phyloP scores from a whole-genome alignment of 164 flowering plant genomes.

The Vitis labrusca region DNA sequence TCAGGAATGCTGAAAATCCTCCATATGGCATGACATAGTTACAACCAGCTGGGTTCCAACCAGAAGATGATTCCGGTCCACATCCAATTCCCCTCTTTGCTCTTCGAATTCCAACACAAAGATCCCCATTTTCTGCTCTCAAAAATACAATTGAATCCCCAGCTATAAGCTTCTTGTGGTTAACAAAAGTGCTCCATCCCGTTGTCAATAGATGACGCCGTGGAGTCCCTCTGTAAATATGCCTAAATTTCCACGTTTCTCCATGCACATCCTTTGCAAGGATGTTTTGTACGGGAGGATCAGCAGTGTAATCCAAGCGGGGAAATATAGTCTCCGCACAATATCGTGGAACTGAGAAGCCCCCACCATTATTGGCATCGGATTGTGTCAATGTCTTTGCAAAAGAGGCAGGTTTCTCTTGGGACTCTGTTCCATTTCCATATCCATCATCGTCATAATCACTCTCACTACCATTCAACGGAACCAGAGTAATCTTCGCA shows the following conservation, averaged over 20 bases:
- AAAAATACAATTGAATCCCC: conserved; percentile 71
- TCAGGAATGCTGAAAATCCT: conserved; percentile 36
- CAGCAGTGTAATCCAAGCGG: conserved; percentile 54
- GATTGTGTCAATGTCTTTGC: conserved; percentile 74
- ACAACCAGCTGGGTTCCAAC: conserved; percentile 49
- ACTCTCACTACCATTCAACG: conserved; percentile 22
- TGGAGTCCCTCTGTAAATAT: conserved; percentile 69
- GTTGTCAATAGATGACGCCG: conserved; percentile 67
- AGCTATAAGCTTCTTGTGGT: conserved; percentile 67
- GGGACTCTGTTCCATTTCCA: conserved; percentile 21
- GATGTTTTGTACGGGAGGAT: conserved; percentile 72
- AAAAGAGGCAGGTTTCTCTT: conserved; percentile 54
- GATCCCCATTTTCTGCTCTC: conserved; percentile 61
- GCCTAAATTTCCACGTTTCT: conserved; percentile 60
- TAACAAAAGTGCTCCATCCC: conserved; percentile 75
- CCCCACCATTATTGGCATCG: conserved; percentile 79
- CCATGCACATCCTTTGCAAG: conserved; percentile 68
- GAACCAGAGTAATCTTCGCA: conserved; percentile 36
- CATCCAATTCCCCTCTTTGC: conserved; percentile 54
- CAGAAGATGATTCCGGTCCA: conserved; percentile 35
- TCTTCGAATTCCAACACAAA: conserved; percentile 60
- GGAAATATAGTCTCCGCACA: conserved; percentile 75
- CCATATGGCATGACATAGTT: conserved; percentile 29
- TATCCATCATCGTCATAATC: conserved; percentile 26
- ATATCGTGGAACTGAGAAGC: conserved; percentile 71